A percentile compares a stretch with the other conserved stretches of the same genome.
Conservation (phyloP, 2,329 filamentous ascomycete genomes). For the Aaosphaeria pasadenensis region DNA sequence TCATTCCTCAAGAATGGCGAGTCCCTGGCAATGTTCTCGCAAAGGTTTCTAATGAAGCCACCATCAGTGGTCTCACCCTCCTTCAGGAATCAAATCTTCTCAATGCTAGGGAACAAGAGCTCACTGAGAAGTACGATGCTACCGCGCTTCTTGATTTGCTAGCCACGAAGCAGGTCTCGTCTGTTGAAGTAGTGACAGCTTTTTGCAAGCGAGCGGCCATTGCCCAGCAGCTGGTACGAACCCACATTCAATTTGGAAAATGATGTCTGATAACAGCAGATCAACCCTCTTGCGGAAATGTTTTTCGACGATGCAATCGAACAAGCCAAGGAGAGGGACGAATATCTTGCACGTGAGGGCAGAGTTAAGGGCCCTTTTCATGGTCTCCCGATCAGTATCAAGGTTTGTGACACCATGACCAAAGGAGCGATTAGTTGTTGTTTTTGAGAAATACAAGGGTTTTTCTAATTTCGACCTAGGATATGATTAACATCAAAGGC, state of each 20-base stretch:
- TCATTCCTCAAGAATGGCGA: background rate
- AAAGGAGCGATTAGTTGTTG: too few species aligned
- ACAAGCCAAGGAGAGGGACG: constrained; percentile 35
- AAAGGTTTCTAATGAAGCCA: background rate
- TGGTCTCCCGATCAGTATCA: constrained; percentile 40
- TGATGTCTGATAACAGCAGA: background rate
- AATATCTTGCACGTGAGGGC: constrained; percentile 35
- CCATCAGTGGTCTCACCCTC: background rate
- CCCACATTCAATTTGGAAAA: background rate
- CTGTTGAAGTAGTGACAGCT: background rate
- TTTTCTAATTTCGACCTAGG: background rate
- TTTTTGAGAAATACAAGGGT: background rate
- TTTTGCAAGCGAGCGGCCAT: background rate
- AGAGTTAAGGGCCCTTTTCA: constrained; percentile 37
- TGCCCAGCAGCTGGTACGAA: background rate
- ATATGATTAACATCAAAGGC: constrained; percentile 12
- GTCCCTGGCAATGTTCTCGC: background rate
- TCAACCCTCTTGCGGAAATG: background rate
- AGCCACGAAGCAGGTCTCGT: background rate
- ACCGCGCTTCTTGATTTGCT: background rate
- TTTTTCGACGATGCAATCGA: constrained; percentile 10
- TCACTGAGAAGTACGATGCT: background rate
- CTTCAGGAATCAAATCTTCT: background rate
- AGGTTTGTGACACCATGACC: constrained; percentile 8
- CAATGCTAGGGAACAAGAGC: background rate